phyloP scores from a whole-genome alignment of 2,329 filamentous ascomycete species.

The Tolypocladium ophioglossoides region DNA sequence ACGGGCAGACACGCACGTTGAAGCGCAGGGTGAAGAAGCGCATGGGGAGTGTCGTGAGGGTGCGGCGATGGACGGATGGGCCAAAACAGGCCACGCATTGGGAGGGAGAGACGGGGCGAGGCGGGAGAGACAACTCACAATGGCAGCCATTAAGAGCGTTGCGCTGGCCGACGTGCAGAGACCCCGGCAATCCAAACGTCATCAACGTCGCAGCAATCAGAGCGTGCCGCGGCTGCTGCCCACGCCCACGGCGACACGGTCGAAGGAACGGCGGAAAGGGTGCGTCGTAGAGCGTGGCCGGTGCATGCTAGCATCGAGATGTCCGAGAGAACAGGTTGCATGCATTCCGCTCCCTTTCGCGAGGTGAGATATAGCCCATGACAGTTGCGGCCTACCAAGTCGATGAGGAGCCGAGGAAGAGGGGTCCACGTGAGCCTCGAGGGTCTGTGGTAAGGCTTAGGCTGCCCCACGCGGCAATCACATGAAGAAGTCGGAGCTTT shows the following conservation, averaged over 20 bases:
- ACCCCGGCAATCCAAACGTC: neutral
- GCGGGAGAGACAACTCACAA: constrained; percentile 18
- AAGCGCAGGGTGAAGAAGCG: neutral
- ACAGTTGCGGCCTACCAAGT: neutral
- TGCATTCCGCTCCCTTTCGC: neutral
- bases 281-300: neutral
- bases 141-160: constrained; percentile 22
- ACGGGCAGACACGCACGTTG: neutral
- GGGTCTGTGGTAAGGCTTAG: neutral
- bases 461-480: neutral
- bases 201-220: neutral
- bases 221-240: neutral
- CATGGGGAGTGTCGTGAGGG: neutral
- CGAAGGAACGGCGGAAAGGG: neutral
- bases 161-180: neutral
- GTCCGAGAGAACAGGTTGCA: neutral
- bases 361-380: neutral
- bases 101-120: neutral
- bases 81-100: no score
- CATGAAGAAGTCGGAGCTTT: neutral
- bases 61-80: neutral
- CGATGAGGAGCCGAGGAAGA: neutral
- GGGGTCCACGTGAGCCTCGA: neutral
- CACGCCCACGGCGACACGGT: neutral
- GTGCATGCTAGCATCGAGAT: neutral